Conservation (phyloP, 2,329 filamentous ascomycete species). For the Knufia petricola region DNA sequence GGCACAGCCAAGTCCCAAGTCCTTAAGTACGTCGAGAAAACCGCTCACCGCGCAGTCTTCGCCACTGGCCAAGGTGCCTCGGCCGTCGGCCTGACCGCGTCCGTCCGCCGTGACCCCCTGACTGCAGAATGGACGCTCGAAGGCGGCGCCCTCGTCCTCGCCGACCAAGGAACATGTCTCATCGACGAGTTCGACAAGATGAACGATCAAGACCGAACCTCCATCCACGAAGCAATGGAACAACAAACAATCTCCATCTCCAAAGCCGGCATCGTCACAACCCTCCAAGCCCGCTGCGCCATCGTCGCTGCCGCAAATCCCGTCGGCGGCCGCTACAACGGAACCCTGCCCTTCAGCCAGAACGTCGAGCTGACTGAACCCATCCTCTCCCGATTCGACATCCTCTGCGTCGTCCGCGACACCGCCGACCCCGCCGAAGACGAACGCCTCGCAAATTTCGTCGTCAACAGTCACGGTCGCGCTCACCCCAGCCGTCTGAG, state of each 20-base stretch:
- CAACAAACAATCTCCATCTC: conserved; percentile 99
- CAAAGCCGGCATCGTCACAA: conserved; percentile 96
- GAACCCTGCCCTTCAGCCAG: conserved; percentile 86
- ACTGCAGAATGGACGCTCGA: conserved; percentile 97
- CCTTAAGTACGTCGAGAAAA: conserved; percentile 95
- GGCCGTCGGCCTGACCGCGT: conserved; percentile 93
- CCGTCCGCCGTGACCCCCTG: conserved; percentile 86
- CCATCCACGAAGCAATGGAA: conserved; percentile 99
- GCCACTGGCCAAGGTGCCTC: conserved; percentile 95
- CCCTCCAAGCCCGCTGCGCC: conserved; percentile 86
- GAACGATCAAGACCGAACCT: conserved; percentile 97
- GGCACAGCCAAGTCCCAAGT: conserved; percentile 97
- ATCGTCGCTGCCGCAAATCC: conserved; percentile 96
- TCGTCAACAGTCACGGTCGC: conserved; percentile 85
- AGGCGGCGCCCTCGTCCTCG: conserved; percentile 87
- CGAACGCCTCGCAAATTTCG: conserved; percentile 85
- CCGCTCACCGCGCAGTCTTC: conserved; percentile 91
- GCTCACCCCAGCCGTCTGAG: conserved; percentile 62
- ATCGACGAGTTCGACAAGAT: conserved; percentile 99
- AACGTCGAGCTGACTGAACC: conserved; percentile 97
- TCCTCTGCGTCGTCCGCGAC: conserved; percentile 90
- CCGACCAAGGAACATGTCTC: conserved; percentile 86
- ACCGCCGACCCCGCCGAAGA: conserved; percentile 89
- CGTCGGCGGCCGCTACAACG: conserved; percentile 92
- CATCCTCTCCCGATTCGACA: conserved; percentile 95